Evolutionary conservation across 1,284 basidiomycete genomes (phyloP).

Genomic region (Sparassis latifolia): DNA sequence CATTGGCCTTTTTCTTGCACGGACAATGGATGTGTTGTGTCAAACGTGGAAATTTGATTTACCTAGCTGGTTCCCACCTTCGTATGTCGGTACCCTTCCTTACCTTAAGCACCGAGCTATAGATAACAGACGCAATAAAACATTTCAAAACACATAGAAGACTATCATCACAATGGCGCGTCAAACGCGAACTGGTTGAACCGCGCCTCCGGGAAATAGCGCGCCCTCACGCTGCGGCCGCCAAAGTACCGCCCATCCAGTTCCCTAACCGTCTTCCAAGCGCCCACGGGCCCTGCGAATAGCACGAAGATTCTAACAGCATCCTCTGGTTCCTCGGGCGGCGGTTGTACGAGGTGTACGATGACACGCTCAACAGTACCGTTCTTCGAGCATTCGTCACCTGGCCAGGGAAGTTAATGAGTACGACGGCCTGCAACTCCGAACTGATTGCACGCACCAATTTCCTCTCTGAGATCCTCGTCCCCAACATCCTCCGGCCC

Average conservation of each 20-base stretch:
- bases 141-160: neutral
- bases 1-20: no score
- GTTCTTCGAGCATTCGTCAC: slow-evolving; percentile 85
- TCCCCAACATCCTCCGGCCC: slow-evolving; percentile 76
- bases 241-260: slow-evolving; percentile 90
- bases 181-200: slow-evolving; percentile 53
- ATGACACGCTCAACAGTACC: slow-evolving; percentile 87
- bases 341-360: slow-evolving; percentile 70
- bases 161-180: slow-evolving; percentile 18
- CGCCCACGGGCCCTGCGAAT: slow-evolving; percentile 85
- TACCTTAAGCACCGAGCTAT: no score
- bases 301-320: slow-evolving; percentile 80
- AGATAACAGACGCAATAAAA: neutral
- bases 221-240: slow-evolving; percentile 74
- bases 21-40: no score
- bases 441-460: slow-evolving; percentile 42
- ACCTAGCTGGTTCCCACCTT: no score
- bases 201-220: slow-evolving; percentile 71
- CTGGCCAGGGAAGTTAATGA: slow-evolving; percentile 30
- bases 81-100: no score
- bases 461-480: slow-evolving; percentile 80
- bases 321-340: slow-evolving; percentile 53
- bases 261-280: slow-evolving; percentile 90
- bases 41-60: no score
- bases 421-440: neutral